These are phyloP conservation scores for Bacterosira constricta DNA, from an alignment of 108 stramenopile species.

Conservation along the genomic window DNA sequence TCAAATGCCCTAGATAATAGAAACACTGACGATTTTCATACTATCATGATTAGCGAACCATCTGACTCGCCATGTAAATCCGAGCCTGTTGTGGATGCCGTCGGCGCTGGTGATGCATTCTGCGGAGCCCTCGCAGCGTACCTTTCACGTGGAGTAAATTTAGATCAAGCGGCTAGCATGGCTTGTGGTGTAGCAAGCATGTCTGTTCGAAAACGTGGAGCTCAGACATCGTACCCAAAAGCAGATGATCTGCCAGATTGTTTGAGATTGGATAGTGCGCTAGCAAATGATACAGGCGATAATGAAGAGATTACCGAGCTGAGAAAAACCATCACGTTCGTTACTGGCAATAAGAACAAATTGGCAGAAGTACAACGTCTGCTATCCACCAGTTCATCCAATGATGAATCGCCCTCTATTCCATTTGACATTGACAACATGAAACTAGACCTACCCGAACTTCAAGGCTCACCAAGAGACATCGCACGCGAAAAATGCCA, in stretches of 20 bases:
- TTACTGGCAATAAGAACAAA: constrained; percentile 95
- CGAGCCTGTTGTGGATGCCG: constrained; percentile 77
- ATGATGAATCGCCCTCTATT: constrained; percentile 6
- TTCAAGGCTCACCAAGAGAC: constrained; percentile 86
- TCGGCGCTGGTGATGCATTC: constrained; percentile 90
- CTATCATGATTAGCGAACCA: constrained; percentile 57
- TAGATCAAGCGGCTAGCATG: constrained; percentile 60
- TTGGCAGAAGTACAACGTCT: constrained; percentile 82
- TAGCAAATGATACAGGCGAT: not conserved
- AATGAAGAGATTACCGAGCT: not conserved
- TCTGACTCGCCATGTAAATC: constrained; percentile 59
- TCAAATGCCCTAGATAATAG: not conserved
- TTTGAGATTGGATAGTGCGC: constrained; percentile 35
- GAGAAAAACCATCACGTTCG: constrained; percentile 67
- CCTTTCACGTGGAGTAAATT: constrained; percentile 60
- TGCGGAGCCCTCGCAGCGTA: constrained; percentile 80
- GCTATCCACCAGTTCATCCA: constrained; percentile 21
- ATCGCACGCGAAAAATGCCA: constrained; percentile 87
- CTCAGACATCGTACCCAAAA: constrained; percentile 74
- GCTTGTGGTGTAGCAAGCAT: constrained; percentile 87
- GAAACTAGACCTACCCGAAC: constrained; percentile 62
- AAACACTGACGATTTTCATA: constrained; percentile 11
- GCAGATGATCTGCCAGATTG: constrained; percentile 70
- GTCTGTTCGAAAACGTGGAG: constrained; percentile 81
- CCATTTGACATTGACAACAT: constrained; percentile 50